phyloP scores from a whole-genome alignment of 2,329 filamentous ascomycete species.

The Penicillium sp. region DNA sequence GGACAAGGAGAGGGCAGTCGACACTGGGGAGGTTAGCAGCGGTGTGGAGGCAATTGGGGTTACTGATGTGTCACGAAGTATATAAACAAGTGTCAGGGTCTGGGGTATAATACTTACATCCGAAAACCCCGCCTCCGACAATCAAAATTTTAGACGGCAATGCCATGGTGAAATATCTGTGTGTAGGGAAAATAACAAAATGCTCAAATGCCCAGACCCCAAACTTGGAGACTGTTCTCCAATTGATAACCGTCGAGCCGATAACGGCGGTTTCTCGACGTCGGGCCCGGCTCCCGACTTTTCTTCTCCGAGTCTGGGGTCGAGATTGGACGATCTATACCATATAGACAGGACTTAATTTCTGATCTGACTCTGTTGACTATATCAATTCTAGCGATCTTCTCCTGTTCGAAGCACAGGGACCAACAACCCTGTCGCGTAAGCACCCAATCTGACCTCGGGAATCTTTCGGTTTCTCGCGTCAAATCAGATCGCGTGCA shows the following conservation, averaged over 20 bases:
- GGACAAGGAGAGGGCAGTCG: conserved; percentile 68
- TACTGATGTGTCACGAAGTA: neutral
- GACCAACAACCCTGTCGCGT: neutral
- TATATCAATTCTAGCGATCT: neutral
- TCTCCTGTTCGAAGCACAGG: neutral
- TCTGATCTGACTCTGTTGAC: neutral
- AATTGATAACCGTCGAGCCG: conserved; percentile 4
- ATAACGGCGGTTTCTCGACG: conserved; percentile 1
- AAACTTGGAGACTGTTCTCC: conserved; percentile 1
- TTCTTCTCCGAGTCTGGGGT: conserved; percentile 2
- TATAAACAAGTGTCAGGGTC: neutral
- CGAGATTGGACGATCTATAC: neutral
- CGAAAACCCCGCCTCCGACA: conserved; percentile 46
- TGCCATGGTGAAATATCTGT: conserved; percentile 21
- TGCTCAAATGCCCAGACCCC: neutral
- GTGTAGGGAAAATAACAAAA: neutral
- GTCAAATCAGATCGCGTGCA: neutral
- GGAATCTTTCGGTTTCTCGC: neutral
- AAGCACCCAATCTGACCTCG: neutral
- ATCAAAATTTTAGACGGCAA: conserved; percentile 42
- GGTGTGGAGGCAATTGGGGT: neutral
- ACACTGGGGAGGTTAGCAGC: conserved; percentile 42
- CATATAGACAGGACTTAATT: neutral
- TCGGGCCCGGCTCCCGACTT: conserved; percentile 7
- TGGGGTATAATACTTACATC: conserved; percentile 35